These are phyloP conservation scores for Pyricularia grisea DNA, from an alignment of 2,329 filamentous ascomycete species.

Conservation along the genomic window DNA sequence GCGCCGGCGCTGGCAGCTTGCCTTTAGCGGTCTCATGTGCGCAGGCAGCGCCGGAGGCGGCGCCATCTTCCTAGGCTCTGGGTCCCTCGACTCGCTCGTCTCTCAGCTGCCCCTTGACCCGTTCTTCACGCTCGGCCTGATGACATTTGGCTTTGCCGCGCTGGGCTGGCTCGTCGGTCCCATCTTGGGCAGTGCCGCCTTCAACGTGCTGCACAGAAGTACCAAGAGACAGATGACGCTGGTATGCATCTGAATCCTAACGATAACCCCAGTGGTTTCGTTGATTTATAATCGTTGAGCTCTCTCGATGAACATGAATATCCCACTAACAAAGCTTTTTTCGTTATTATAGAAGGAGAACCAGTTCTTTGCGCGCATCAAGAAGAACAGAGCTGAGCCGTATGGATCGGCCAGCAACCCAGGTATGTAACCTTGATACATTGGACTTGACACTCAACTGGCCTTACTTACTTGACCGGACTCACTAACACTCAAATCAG, in stretches of 20 bases:
- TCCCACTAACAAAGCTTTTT: not conserved
- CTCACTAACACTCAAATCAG: conserved; percentile 24
- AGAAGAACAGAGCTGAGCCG: conserved; percentile 86
- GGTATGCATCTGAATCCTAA: conserved; percentile 30
- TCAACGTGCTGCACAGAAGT: conserved; percentile 65
- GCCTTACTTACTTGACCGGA: not conserved
- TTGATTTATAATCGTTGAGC: not conserved
- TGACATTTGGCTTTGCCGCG: conserved; percentile 67
- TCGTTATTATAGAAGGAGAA: conserved; percentile 63
- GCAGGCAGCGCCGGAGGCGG: conserved; percentile 52
- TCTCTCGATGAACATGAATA: not conserved
- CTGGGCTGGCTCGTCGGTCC: conserved; percentile 85
- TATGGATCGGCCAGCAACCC: conserved; percentile 86
- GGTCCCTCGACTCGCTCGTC: conserved; percentile 63
- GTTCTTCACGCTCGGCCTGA: conserved; percentile 72
- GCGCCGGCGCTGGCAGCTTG: conserved; percentile 74
- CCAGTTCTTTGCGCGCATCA: conserved; percentile 86
- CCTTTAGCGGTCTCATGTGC: conserved; percentile 61
- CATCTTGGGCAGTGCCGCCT: conserved; percentile 68
- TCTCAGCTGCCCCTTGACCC: conserved; percentile 75
- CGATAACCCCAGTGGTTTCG: fast-evolving
- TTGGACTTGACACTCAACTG: not conserved
- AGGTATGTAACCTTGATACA: conserved; percentile 26
- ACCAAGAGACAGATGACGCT: conserved; percentile 62
- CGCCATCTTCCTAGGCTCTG: conserved; percentile 56